These are phyloP conservation scores for Gentiana straminea DNA, from an alignment of 257 asterid genomes.

Conservation along the genomic window DNA sequence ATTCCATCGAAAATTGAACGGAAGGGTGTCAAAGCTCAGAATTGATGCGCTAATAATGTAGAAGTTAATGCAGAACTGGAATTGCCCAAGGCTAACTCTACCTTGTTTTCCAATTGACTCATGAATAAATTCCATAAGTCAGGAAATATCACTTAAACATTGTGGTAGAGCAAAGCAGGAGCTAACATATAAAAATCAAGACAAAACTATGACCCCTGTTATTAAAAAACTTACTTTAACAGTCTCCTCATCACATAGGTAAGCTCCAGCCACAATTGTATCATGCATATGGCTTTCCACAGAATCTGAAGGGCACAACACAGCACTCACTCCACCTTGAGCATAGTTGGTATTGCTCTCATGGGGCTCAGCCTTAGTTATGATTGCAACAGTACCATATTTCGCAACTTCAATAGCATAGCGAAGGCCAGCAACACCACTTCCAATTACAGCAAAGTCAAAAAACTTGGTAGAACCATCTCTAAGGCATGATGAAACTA, in stretches of 20 bases:
- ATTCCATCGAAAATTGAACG: not conserved
- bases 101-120: too few species aligned
- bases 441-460: constrained; percentile 88
- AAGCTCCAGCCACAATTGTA: constrained; percentile 96
- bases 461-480: constrained; percentile 57
- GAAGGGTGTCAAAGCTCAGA: not conserved
- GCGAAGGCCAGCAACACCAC: constrained; percentile 99
- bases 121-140: too few species aligned
- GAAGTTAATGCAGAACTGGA: too few species aligned
- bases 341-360: constrained; percentile 99
- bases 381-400: constrained; percentile 80
- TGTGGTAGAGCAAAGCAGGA: not conserved
- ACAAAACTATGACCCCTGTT: too few species aligned
- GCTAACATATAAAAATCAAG: too few species aligned
- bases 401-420: constrained; percentile 97
- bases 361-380: constrained; percentile 96
- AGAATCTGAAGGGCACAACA: constrained; percentile 83
- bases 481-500: constrained; percentile 38
- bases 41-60: not conserved
- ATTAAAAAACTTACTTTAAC: constrained; percentile 59
- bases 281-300: constrained; percentile 94
- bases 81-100: too few species aligned
- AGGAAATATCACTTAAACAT: not conserved
- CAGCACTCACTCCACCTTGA: constrained; percentile 99
- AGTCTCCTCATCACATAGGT: constrained; percentile 96